A percentile compares a stretch with the other conserved stretches of the same genome.
Conservation (phyloP, 257 asterid species). For the Nicotiana obtusifolia region DNA sequence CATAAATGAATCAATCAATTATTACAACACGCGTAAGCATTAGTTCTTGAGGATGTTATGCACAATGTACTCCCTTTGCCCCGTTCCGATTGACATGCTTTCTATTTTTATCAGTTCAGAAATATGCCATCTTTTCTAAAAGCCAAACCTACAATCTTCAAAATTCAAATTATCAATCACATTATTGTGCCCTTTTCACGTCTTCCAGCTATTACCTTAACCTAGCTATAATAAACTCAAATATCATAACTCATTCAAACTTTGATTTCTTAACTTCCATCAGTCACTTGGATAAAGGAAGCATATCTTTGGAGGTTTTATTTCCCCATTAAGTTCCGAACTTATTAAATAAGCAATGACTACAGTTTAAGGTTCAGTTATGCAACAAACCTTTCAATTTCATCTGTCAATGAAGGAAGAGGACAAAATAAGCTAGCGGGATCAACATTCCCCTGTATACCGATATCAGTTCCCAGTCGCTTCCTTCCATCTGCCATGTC, state of each 20-base stretch:
- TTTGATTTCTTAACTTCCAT: neutral
- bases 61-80: neutral
- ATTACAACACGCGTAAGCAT: neutral
- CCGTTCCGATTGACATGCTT: neutral
- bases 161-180: neutral
- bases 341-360: neutral
- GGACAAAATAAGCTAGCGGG: slow-evolving; percentile 82
- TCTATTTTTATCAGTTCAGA: neutral
- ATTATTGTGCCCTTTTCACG: neutral
- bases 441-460: slow-evolving; percentile 91
- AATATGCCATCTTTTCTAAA: neutral
- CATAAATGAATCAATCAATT: neutral
- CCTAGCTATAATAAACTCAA: neutral
- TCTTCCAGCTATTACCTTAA: neutral
- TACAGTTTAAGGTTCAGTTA: neutral
- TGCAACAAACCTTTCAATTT: slow-evolving; percentile 56
- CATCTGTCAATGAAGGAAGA: slow-evolving; percentile 64
- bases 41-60: neutral
- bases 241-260: neutral
- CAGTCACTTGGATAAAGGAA: neutral
- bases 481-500: slow-evolving; percentile 80
- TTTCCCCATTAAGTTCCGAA: neutral
- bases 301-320: neutral
- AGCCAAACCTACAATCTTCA: neutral
- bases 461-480: slow-evolving; percentile 48